Evolutionary conservation across 1,284 basidiomycete species (phyloP).

Genomic region (Rhodotorula sp.): DNA sequence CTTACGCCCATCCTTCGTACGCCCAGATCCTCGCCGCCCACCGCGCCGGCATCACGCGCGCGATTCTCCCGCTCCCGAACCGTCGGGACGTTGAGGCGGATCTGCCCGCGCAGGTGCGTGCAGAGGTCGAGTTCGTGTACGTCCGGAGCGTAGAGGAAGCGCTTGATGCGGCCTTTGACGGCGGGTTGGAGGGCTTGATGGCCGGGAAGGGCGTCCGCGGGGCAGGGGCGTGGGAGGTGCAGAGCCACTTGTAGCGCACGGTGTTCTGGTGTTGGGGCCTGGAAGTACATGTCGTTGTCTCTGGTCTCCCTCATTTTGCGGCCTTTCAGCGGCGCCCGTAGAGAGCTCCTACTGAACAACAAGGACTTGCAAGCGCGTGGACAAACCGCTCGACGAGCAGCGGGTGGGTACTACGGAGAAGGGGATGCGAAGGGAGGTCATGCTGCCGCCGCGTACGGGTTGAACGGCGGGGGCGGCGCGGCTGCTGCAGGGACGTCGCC

Average conservation of each 20-base stretch:
- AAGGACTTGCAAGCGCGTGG: not conserved
- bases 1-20: constrained; percentile 58
- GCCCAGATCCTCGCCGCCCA: constrained; percentile 71
- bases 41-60: constrained; percentile 74
- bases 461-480: constrained; percentile 11
- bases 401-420: not conserved
- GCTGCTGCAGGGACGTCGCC: not conserved
- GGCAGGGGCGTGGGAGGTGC: constrained; percentile 6
- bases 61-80: constrained; percentile 79
- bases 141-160: constrained; percentile 76
- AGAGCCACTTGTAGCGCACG: not conserved
- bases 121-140: constrained; percentile 75
- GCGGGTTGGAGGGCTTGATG: not conserved
- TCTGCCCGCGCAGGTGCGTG: constrained; percentile 68
- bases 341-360: not conserved
- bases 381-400: not conserved
- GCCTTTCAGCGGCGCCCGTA: too few relatives aligned
- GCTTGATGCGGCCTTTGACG: constrained; percentile 69
- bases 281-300: not conserved
- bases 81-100: constrained; percentile 83
- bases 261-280: too few relatives aligned
- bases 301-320: not conserved
- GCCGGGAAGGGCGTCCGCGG: not conserved
- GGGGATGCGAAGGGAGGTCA: not conserved
- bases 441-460: constrained; percentile 8